Evolutionary conservation across 164 flowering plant genomes (phyloP), one percentile per base, ranked within the genome.

Genomic region (Piper betle): DNA sequence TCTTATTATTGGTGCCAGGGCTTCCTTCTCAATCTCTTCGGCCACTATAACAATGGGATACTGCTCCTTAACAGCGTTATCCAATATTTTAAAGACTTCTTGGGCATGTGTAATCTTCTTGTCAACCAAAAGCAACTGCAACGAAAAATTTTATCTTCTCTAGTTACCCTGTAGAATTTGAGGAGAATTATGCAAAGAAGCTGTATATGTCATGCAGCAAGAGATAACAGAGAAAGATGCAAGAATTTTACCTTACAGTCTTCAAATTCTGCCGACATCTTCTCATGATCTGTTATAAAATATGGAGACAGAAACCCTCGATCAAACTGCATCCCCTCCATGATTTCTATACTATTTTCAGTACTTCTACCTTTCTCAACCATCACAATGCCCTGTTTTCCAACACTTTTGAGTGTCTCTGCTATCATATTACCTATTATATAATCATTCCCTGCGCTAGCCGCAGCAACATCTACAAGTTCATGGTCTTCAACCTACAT

Each of bases 81-180:
- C 92, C 82, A 91, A 66, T 64, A 91, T 68, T 53, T 79, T 82
- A 65, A 85, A 78, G 82, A 86, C 61, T 64, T 86, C 98, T 76
- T 75, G 82, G 8, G 95, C 77, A 62, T 81, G 57, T 53, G 79
- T 66, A 42, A 88, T 84, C 67, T 81, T 91, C 59, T 84, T 85
- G 83, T 88, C 96, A 17, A 91, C 95, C 80, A 91, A 79, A 60
- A 91, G 88, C 67, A 91, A 69, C 98, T 91, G 90, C 81, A 83
- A 56, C 66, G 39, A 73, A 71, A 68, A 75, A 60, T 42, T 46
- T 68, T 58, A 64, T 17, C 61, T 62, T 57, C 62, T 56, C 71
- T 69, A 62, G 62, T 77, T 65, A 64, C 63, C 62, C 48, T 46
- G 62, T 55, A 61, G 57, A 33, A 62, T 9, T 4, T 55, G 50